These are phyloP conservation scores for Kitagawia praeruptora DNA, from an alignment of 129 eudicot genomes.

Conservation along the genomic window DNA sequence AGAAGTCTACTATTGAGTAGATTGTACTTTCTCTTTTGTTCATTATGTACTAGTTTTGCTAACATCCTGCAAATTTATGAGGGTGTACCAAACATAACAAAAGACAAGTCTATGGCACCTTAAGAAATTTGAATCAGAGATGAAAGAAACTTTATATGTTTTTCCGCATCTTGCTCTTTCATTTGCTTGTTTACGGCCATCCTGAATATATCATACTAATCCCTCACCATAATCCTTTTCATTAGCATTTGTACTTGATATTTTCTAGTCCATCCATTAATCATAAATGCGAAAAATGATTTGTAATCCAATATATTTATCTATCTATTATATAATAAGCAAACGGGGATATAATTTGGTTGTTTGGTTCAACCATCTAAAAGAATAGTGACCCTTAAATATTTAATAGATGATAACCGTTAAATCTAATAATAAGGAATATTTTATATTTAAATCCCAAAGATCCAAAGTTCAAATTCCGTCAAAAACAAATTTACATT, in stretches of 20 bases:
- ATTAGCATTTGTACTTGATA: not conserved
- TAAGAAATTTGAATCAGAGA: constrained; percentile 1
- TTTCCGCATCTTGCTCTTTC: not conserved
- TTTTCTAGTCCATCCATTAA: not conserved
- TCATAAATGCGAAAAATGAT: not conserved
- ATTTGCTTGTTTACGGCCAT: not conserved
- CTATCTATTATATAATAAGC: too few relatives aligned
- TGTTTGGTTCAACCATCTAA: too few relatives aligned
- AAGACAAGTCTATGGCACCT: not conserved
- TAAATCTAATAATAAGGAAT: too few relatives aligned
- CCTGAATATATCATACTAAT: not conserved
- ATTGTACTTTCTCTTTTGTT: not conserved
- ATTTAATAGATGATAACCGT: too few relatives aligned
- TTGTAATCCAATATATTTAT: too few relatives aligned
- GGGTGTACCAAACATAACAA: constrained; percentile 4
- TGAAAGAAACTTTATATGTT: not conserved
- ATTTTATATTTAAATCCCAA: too few relatives aligned
- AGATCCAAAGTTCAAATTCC: too few relatives aligned
- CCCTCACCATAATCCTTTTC: not conserved
- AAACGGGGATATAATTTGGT: too few relatives aligned
- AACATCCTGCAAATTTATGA: constrained; percentile 1
- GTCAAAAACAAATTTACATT: too few relatives aligned
- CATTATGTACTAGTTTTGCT: not conserved
- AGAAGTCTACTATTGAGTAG: constrained; percentile 18
- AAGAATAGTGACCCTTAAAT: too few relatives aligned